Base-by-base conservation (phyloP, 441 rosid species). In the Erodium trifolium region DNA sequence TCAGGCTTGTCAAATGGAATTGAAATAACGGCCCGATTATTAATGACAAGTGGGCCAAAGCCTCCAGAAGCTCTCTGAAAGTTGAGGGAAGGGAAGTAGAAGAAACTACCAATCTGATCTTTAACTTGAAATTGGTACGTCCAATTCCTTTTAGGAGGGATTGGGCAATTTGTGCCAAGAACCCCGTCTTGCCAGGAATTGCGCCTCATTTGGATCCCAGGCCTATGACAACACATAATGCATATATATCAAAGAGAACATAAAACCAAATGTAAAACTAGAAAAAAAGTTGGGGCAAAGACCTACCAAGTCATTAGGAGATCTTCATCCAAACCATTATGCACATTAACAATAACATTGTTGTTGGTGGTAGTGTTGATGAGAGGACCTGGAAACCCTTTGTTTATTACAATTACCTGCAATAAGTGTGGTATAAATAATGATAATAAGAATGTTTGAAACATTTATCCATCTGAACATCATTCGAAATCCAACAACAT, bases 361-460 rank as follows among this genome's bases (percentile, higher is more conserved):
- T 93, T 73, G 75, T 93, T 93, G 63, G 99, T 93, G 27, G 97
- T 93, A 57, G 82, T 87, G 77, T 91, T 91, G 67, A 93, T 81
- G 16, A 85, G 80, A 66, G 97, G 96, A 68, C 97, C 96, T 13
- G 99, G 99, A 73, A 93, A 93, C 78, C 85, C 76, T 49, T 84
- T 93, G 71, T 91, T 93, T 45, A 45, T 11, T 7, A 13, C 13
- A 45, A 45, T 45, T 13, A 45, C 51, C 51, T 45, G 51, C 51
- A 45, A 45, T 11, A 45, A 8, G 13, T 0, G 41, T 4, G 4
- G 41, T 37, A 7, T 10, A 45, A 45, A 7, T 45, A 45, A 7
- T 45, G 0, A 45, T 7, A 45, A 45, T 1, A 45, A 45, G 11
- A 7, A 45, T 1, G 2, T 23, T 23, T 23, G 27, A 23, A 23